These are phyloP conservation scores for Fagopyrum esculentum DNA, from an alignment of 148 eudicot species.

Conservation along the genomic window DNA sequence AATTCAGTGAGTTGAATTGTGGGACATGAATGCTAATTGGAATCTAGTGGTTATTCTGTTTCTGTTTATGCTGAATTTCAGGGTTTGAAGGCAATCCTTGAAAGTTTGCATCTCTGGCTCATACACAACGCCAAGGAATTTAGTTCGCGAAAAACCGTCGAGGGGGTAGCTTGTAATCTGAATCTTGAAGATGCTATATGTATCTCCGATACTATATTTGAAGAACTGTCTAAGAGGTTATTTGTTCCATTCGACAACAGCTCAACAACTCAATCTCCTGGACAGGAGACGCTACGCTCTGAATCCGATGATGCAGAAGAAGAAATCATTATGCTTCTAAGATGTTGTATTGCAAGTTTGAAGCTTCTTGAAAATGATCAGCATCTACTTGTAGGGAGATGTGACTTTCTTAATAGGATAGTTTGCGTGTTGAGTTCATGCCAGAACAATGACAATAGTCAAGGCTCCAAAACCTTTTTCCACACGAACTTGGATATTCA, in stretches of 20 bases:
- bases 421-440: conserved; percentile 29
- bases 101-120: conserved; percentile 6
- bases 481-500: conserved; percentile 33
- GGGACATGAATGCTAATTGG: not conserved
- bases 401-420: conserved; percentile 32
- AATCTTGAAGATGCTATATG: conserved; percentile 7
- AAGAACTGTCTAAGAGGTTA: conserved; percentile 6
- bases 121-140: not conserved
- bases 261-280: not conserved
- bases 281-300: not conserved
- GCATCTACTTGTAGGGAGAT: conserved; percentile 29
- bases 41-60: not conserved
- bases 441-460: conserved; percentile 13
- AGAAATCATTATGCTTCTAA: conserved; percentile 18
- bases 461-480: conserved; percentile 23
- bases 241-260: not conserved
- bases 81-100: conserved; percentile 4
- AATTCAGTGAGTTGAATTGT: no score
- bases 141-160: not conserved
- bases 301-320: not conserved
- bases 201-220: not conserved
- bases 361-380: conserved; percentile 33
- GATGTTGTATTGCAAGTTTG: conserved; percentile 56
- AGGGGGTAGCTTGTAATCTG: not conserved
- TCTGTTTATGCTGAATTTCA: not conserved